These are phyloP conservation scores for Ceratocystis variospora DNA, from an alignment of 2,329 filamentous ascomycete species.

Conservation along the genomic window DNA sequence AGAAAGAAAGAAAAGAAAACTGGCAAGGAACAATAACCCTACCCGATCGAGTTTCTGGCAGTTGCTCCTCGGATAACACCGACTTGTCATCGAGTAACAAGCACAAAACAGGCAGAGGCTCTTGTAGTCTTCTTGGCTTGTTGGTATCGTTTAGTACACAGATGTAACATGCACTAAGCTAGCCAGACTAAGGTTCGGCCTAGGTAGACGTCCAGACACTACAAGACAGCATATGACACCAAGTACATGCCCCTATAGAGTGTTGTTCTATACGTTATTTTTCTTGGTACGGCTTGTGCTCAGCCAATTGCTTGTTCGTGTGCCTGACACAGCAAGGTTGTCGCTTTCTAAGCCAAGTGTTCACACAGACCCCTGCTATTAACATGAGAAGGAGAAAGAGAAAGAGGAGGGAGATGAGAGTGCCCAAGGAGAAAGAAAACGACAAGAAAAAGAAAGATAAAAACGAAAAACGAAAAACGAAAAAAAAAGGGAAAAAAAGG, in stretches of 20 bases:
- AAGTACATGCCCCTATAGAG: background rate
- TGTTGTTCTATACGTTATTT: too few species aligned
- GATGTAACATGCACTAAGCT: background rate
- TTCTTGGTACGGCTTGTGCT: background rate
- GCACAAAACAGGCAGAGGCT: background rate
- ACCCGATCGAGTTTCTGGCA: constrained; percentile 4
- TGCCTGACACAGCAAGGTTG: background rate
- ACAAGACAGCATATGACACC: background rate
- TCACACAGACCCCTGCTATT: background rate
- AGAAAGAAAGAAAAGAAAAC: background rate
- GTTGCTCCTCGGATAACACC: constrained; percentile 1
- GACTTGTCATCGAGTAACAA: background rate
- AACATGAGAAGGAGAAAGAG: too few species aligned
- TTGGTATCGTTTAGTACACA: background rate
- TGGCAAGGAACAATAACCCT: background rate
- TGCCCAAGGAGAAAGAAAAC: too few species aligned
- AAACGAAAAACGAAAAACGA: background rate
- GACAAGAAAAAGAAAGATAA: background rate
- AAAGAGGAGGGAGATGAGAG: too few species aligned
- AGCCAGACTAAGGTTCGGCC: background rate
- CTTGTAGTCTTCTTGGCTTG: background rate
- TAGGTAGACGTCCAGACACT: background rate
- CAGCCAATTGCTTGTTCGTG: background rate
- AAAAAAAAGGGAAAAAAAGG: background rate
- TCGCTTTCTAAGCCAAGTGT: background rate